Base-by-base conservation (phyloP, 2,329 filamentous ascomycete species). In the Trichophyton benhamiae region DNA sequence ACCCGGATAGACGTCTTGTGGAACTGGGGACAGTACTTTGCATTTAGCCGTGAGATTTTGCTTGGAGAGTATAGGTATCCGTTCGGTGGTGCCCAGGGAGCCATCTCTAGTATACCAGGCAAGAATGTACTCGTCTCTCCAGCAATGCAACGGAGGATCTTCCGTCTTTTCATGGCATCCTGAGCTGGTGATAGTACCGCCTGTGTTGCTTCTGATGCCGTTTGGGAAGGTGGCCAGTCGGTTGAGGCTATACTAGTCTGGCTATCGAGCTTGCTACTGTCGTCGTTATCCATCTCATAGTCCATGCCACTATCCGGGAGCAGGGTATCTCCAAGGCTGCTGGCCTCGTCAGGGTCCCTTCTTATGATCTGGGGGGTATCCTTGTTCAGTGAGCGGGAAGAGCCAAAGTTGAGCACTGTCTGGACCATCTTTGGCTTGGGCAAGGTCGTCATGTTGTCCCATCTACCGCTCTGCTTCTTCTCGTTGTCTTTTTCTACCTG, bases 41-140 rank as follows among this genome's bases (percentile, higher is more conserved):
- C 62, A 17, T 75, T 68, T 11, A 85, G 75, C 0, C 68, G 69
- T 3, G 75, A 72, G 1, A 78, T 69, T 5, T 69, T 70, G 33
- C 72, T 68, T 22, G 74, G 69, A 38, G 72, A 71, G 60, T 69
- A 78, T 63, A 66, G 70, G 65, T 69, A 76, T 69, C 59, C 80
- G 72, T 64, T 70, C 64, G 67, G 68, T 60, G 66, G 77, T 70
- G 63, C 67, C 44, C 75, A 65, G 2, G 79, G 80, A 2, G 80
- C 67, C 20, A 77, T 69, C 11, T 70, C 63, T 2, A 83, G 71
- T 27, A 83, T 75, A 6, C 68, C 71, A 1, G 80, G 80, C 0
- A 83, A 75, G 3, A 77, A 70, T 1, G 65, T 64, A 42, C 72
- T 74, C 8, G 81, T 83, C 65, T 83, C 80, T 58, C 71, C 68